A percentile compares a stretch with the other conserved stretches of the same genome.
Evolutionary conservation across 2,329 filamentous ascomycete species (phyloP).

Genomic region (Xylaria sp.): DNA sequence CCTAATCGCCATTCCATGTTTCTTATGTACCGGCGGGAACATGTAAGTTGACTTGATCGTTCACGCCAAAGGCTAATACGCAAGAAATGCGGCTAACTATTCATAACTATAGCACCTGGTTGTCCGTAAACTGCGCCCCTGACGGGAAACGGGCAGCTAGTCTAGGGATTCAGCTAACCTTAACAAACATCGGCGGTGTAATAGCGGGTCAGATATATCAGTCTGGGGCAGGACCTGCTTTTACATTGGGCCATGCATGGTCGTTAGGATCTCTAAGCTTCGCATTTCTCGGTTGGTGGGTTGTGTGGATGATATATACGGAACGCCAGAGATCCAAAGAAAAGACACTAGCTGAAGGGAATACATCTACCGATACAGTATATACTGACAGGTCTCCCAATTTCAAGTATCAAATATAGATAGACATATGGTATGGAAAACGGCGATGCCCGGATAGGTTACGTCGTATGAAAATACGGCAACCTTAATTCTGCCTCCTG

Average conservation of each 20-base stretch:
- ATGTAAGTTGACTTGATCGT: conserved; percentile 27
- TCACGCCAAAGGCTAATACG: neutral
- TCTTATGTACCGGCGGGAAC: conserved; percentile 35
- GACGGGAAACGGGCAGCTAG: conserved; percentile 40
- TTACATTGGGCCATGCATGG: conserved; percentile 44
- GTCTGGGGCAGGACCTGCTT: conserved; percentile 31
- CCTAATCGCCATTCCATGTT: conserved; percentile 37
- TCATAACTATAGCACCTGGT: conserved; percentile 30
- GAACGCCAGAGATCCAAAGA: conserved; percentile 42
- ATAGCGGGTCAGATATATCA: conserved; percentile 41
- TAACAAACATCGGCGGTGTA: conserved; percentile 38
- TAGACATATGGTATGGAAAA: neutral
- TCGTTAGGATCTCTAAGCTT: conserved; percentile 43
- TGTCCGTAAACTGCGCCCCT: conserved; percentile 38
- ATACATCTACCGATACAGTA: conserved; percentile 53
- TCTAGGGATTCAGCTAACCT: conserved; percentile 33
- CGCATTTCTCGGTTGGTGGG: conserved; percentile 47
- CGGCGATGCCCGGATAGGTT: neutral
- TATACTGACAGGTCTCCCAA: conserved; percentile 56
- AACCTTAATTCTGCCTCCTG: no score
- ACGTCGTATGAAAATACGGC: neutral
- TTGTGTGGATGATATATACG: conserved; percentile 41
- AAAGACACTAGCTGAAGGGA: conserved; percentile 41
- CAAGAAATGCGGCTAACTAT: neutral
- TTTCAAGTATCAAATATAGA: conserved; percentile 54